Percentiles rank a stretch among this genome's conserved stretches.
Conservation (phyloP, 148 eudicot species). For the Chenopodium album region DNA sequence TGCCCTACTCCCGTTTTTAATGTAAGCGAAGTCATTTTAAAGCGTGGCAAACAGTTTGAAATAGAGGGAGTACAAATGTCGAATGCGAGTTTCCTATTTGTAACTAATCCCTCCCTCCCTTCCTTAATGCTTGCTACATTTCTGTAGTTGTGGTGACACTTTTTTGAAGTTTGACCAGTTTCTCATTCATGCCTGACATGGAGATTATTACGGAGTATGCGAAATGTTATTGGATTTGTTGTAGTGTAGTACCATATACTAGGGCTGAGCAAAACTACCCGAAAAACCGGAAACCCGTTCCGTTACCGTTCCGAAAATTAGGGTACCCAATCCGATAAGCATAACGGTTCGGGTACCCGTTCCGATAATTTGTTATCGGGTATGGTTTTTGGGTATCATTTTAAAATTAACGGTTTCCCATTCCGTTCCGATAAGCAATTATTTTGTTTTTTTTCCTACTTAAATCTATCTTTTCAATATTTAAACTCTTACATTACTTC, state of each 20-base stretch:
- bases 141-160: background rate
- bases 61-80: background rate
- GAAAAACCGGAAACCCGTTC: too few relatives aligned
- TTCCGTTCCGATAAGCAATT: too few relatives aligned
- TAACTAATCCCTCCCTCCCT: background rate
- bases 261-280: too few relatives aligned
- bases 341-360: too few relatives aligned
- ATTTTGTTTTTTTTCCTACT: too few relatives aligned
- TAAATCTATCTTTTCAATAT: too few relatives aligned
- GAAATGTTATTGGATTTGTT: background rate
- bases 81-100: background rate
- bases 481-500: too few relatives aligned
- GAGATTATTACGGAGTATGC: background rate
- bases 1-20: background rate
- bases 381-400: too few relatives aligned
- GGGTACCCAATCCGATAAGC: too few relatives aligned
- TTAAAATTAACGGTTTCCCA: too few relatives aligned
- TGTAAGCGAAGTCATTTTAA: background rate
- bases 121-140: background rate
- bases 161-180: background rate
- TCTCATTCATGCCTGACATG: background rate
- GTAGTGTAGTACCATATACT: background rate
- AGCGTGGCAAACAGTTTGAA: background rate
- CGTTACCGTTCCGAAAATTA: too few relatives aligned
- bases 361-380: too few relatives aligned